Percentiles rank a stretch among this genome's conserved stretches.
These are phyloP conservation scores for Emydomyces testavorans DNA, from an alignment of 2,329 filamentous ascomycete species.

Conservation along the genomic window DNA sequence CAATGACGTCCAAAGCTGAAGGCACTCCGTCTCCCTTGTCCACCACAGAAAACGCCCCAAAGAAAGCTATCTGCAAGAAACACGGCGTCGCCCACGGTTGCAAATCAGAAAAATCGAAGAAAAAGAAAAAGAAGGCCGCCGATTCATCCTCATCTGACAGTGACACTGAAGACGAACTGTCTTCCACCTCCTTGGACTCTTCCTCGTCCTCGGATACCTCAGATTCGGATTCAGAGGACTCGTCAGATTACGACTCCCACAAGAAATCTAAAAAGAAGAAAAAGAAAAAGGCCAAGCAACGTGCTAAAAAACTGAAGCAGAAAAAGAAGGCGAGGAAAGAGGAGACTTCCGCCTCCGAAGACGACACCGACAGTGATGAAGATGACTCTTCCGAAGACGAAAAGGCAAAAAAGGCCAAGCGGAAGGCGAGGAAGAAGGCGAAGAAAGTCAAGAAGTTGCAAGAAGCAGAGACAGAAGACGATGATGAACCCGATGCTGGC, in stretches of 20 bases:
- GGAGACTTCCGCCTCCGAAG: conserved; percentile 6
- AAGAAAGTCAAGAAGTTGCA: conserved; percentile 30
- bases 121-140: conserved; percentile 18
- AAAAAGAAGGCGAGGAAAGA: conserved; percentile 13
- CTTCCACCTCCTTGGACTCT: neutral
- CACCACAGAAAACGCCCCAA: conserved; percentile 20
- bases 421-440: conserved; percentile 31
- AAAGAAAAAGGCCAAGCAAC: conserved; percentile 13
- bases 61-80: conserved; percentile 26
- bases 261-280: conserved; percentile 16
- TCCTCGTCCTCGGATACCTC: conserved; percentile 4
- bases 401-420: conserved; percentile 29
- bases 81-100: conserved; percentile 19
- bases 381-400: conserved; percentile 22
- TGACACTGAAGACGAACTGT: conserved; percentile 8
- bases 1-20: conserved; percentile 17
- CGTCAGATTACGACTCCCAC: conserved; percentile 10
- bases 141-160: conserved; percentile 20
- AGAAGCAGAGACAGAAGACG: conserved; percentile 26
- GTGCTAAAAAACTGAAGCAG: conserved; percentile 9
- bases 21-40: conserved; percentile 19
- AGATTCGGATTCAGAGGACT: conserved; percentile 7
- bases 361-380: conserved; percentile 13
- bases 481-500: conserved; percentile 20
- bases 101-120: conserved; percentile 18